Conservation (phyloP, 108 stramenopile genomes). For the Skeletonema grethae region DNA sequence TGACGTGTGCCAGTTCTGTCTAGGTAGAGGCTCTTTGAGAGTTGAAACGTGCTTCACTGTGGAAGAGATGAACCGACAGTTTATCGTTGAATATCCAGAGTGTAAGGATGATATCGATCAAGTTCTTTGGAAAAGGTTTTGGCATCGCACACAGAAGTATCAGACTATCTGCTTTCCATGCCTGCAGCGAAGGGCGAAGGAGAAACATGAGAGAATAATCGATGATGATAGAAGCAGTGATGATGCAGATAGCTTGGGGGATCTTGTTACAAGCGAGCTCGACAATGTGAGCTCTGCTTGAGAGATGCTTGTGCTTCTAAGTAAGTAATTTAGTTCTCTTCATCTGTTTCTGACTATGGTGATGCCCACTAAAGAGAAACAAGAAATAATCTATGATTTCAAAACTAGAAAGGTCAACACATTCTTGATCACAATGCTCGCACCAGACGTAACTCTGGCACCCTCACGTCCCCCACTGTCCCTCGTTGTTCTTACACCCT, state of each 20-base stretch:
- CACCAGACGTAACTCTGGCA: too few species aligned
- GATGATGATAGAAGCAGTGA: constrained; percentile 16
- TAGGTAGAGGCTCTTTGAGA: constrained; percentile 70
- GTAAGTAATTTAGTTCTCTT: too few species aligned
- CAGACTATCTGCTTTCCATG: constrained; percentile 65
- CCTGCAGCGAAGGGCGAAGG: constrained; percentile 30
- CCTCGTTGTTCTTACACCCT: too few species aligned
- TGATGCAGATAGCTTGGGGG: neutral
- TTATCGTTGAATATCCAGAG: constrained; percentile 44
- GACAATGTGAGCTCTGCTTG: neutral
- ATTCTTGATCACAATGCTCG: too few species aligned
- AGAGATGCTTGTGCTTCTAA: too few species aligned
- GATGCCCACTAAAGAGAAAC: too few species aligned
- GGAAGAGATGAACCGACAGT: constrained; percentile 62
- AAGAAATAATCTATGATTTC: too few species aligned
- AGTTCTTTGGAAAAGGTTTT: constrained; percentile 75
- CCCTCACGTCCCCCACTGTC: too few species aligned
- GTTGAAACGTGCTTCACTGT: constrained; percentile 58
- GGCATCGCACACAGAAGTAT: constrained; percentile 66
- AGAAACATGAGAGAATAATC: constrained; percentile 22
- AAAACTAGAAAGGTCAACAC: too few species aligned
- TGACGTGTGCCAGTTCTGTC: constrained; percentile 72
- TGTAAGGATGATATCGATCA: constrained; percentile 67
- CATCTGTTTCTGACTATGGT: too few species aligned
- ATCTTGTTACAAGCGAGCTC: neutral